Evolutionary conservation across 2,329 filamentous ascomycete species (phyloP).

Genomic region (Talaromyces amestolkiae): DNA sequence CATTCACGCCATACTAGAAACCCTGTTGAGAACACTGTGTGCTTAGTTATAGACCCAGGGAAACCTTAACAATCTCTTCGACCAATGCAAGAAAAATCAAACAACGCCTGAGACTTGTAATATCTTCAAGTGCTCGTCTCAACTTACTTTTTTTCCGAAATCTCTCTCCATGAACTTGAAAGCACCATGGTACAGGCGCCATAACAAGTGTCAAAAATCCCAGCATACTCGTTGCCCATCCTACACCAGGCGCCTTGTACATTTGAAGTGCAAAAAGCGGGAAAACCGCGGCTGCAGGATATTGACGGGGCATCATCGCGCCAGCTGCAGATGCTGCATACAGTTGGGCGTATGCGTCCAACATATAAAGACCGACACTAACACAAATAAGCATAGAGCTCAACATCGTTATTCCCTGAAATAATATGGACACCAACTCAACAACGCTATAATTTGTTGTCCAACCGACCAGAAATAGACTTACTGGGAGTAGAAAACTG

Average conservation of each 20-base stretch:
- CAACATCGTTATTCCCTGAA: constrained; percentile 33
- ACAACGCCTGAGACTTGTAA: neutral
- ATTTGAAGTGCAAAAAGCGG: constrained; percentile 43
- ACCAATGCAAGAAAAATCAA: neutral
- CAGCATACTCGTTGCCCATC: constrained; percentile 60
- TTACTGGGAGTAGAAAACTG: constrained; percentile 38
- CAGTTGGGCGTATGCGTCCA: constrained; percentile 30
- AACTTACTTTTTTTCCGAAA: constrained; percentile 18
- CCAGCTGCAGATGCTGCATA: constrained; percentile 30
- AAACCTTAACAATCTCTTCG: neutral
- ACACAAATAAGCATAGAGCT: constrained; percentile 23
- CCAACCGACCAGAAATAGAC: constrained; percentile 52
- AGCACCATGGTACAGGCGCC: constrained; percentile 43
- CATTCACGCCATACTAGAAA: neutral
- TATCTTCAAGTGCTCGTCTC: neutral
- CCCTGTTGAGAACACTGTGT: neutral
- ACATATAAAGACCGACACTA: constrained; percentile 33
- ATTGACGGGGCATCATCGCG: constrained; percentile 35
- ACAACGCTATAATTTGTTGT: constrained; percentile 41
- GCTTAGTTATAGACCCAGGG: neutral
- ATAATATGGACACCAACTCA: constrained; percentile 34
- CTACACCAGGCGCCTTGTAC: constrained; percentile 61
- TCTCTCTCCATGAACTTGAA: constrained; percentile 47
- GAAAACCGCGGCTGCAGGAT: constrained; percentile 33
- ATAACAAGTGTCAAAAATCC: constrained; percentile 49